Conservation (phyloP, 2,329 filamentous ascomycete genomes). For the Boeremia exigua region DNA sequence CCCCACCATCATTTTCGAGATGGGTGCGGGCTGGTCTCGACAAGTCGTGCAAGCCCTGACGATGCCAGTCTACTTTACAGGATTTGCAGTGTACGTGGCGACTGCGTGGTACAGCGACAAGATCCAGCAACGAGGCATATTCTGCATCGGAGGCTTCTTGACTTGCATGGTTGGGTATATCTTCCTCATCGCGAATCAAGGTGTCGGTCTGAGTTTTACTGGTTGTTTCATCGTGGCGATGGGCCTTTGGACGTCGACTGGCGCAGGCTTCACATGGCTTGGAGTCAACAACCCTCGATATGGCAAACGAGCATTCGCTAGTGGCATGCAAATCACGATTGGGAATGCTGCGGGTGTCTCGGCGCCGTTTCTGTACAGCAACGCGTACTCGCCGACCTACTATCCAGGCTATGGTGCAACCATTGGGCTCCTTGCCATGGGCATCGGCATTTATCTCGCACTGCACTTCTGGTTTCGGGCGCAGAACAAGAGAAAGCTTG, state of each 20-base stretch:
- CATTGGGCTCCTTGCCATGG: conserved; percentile 27
- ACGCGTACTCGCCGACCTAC: conserved; percentile 20
- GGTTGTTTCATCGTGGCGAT: conserved; percentile 40
- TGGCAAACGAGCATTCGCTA: conserved; percentile 39
- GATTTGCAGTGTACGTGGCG: conserved; percentile 30
- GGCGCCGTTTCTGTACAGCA: conserved; percentile 33
- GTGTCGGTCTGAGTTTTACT: conserved; percentile 27
- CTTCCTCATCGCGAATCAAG: conserved; percentile 41
- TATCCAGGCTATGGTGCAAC: conserved; percentile 33
- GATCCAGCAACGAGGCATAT: conserved; percentile 35
- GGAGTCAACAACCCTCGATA: conserved; percentile 39
- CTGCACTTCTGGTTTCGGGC: conserved; percentile 30
- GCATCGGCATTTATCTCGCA: conserved; percentile 23
- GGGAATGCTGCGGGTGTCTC: conserved; percentile 44
- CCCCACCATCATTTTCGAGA: conserved; percentile 38
- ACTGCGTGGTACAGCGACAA: conserved; percentile 35
- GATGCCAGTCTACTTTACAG: conserved; percentile 40
- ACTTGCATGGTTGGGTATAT: conserved; percentile 58
- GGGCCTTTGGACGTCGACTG: conserved; percentile 35
- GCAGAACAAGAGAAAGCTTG: conserved; percentile 30
- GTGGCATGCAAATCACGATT: conserved; percentile 45
- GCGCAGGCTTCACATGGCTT: conserved; percentile 37
- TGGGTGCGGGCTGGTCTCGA: conserved; percentile 32
- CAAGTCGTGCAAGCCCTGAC: conserved; percentile 39
- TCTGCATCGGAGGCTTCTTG: conserved; percentile 29